Evolutionary conservation across 208 protist species (phyloP).

Genomic region (Trypanosoma boissoni): DNA sequence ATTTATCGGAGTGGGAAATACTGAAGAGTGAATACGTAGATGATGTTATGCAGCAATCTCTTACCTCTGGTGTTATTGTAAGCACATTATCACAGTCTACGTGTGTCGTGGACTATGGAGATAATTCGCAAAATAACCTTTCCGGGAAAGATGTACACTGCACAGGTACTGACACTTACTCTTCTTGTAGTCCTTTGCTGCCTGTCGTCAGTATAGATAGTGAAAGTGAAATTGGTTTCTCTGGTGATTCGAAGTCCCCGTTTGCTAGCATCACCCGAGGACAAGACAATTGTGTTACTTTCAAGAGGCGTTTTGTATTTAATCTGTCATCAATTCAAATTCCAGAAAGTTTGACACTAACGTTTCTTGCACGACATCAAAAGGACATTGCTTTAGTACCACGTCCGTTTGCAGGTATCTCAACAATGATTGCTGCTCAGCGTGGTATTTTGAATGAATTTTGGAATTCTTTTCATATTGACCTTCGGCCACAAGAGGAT

Average conservation of each 20-base stretch:
- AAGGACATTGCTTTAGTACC: constrained; percentile 14
- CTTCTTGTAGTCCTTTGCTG: not conserved
- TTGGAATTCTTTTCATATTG: constrained; percentile 66
- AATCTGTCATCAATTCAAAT: constrained; percentile 38
- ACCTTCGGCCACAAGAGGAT: constrained; percentile 82
- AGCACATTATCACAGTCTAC: constrained; percentile 53
- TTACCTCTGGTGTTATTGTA: constrained; percentile 58
- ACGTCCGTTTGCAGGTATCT: constrained; percentile 32
- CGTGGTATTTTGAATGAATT: constrained; percentile 46
- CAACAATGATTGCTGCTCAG: constrained; percentile 46
- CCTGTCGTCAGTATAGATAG: constrained; percentile 14
- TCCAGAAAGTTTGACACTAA: constrained; percentile 54
- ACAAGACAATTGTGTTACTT: constrained; percentile 27
- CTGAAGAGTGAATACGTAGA: constrained; percentile 58
- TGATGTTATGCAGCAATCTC: constrained; percentile 66
- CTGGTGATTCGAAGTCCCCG: not conserved
- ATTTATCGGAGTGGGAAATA: constrained; percentile 66
- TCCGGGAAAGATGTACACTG: constrained; percentile 16
- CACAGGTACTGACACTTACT: constrained; percentile 13
- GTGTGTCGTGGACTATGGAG: constrained; percentile 50
- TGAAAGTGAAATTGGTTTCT: constrained; percentile 21
- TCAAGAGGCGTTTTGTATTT: constrained; percentile 70
- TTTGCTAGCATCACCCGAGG: not conserved
- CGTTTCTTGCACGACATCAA: constrained; percentile 58
- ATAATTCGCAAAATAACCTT: constrained; percentile 5